Evolutionary conservation across 2,329 filamentous ascomycete species (phyloP), one percentile per base, ranked within the genome.

Genomic region (Ciborinia camelliae): DNA sequence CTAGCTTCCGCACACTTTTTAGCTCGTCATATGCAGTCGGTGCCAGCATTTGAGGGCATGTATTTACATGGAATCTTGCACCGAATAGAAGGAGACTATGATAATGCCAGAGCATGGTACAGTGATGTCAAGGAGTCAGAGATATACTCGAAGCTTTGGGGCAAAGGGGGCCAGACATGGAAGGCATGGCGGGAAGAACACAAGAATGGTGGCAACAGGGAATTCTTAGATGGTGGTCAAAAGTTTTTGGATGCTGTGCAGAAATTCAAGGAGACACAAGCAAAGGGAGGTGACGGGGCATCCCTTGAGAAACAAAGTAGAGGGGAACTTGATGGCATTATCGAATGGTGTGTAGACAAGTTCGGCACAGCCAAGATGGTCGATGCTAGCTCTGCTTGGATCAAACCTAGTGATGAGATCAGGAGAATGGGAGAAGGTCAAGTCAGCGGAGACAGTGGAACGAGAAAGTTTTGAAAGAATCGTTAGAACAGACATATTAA

Each of bases 1-100:
- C 74, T 84, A 0, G 74, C 80, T 5, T 77, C 75, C 26, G 81
- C 81, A 0, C 81, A 84, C 71, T 84, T 84, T 71, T 76, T 84
- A 1, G 75, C 81, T 30, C 77, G 81, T 1, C 80, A 84, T 68
- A 82, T 83, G 80, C 78, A 82, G 71, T 76, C 77, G 10, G 71
- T 76, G 18, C 81, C 81, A 0, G 79, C 79, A 0, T 75, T 76
- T 48, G 82, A 83, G 66, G 79, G 78, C 20, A 84, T 84, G 81
- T 78, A 80, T 47, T 74, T 82, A 1, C 81, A 83, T 67, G 78
- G 78, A 4, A 79, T 84, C 18, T 70, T 84, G 66, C 81, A 83
- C 65, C 75, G 81, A 1, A 75, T 81, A 32, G 82, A 84, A 71
- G 81, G 81, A 4, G 81, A 83, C 64, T 77, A 80, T 61, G 73